Percentiles rank a stretch among this genome's conserved stretches.
These are phyloP conservation scores for Thermochaetoides dissita DNA, from an alignment of 2,329 filamentous ascomycete genomes.

Conservation along the genomic window DNA sequence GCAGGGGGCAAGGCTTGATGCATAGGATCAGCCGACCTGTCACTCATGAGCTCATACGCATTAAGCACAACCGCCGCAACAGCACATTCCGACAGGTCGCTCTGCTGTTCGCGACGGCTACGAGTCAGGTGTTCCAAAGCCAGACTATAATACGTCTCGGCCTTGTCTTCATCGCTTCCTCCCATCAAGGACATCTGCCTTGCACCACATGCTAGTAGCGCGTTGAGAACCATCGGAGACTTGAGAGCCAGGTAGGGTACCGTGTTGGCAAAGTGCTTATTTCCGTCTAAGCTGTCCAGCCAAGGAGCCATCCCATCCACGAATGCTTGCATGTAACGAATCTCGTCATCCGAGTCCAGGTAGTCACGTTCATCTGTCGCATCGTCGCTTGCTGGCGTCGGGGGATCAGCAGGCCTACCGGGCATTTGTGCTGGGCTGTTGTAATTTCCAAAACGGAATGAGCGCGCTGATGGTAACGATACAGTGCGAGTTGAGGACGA, in stretches of 20 bases:
- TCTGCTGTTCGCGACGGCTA: conserved; percentile 68
- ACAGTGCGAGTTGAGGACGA: background rate
- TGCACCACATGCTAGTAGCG: conserved; percentile 76
- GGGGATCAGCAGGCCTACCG: background rate
- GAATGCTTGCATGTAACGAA: conserved; percentile 84
- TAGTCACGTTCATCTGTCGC: conserved; percentile 38
- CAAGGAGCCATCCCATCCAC: conserved; percentile 80
- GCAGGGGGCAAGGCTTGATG: conserved; percentile 70
- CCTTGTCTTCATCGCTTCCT: conserved; percentile 60
- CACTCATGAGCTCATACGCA: conserved; percentile 86
- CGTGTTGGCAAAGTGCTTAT: conserved; percentile 73
- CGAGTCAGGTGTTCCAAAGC: conserved; percentile 66
- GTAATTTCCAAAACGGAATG: conserved; percentile 17
- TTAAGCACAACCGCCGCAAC: conserved; percentile 79
- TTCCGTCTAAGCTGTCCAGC: conserved; percentile 84
- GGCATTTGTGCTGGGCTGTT: too few relatives aligned
- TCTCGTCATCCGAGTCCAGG: conserved; percentile 61
- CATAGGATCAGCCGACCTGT: conserved; percentile 66
- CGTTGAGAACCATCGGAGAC: conserved; percentile 79
- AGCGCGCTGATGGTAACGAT: background rate
- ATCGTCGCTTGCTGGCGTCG: conserved; percentile 29
- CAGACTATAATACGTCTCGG: conserved; percentile 70
- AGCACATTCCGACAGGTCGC: conserved; percentile 72
- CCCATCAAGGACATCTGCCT: conserved; percentile 65
- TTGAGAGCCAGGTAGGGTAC: conserved; percentile 72